Percentiles rank a stretch among this genome's conserved stretches.
Evolutionary conservation across 2,329 filamentous ascomycete genomes (phyloP).

Genomic region (Hysterium pulicare): DNA sequence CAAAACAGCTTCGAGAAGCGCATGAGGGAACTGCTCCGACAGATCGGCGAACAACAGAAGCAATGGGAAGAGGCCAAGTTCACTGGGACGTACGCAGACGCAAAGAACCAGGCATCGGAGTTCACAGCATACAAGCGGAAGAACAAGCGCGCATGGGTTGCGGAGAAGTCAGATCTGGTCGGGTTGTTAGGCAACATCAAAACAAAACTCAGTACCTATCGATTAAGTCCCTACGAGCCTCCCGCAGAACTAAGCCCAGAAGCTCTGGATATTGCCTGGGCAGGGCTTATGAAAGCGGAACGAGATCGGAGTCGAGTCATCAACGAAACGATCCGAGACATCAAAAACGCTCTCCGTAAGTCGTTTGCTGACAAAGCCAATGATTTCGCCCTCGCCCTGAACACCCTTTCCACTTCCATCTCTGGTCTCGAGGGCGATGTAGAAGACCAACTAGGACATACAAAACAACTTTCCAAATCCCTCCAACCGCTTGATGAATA

Average conservation of each 20-base stretch:
- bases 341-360: conserved; percentile 90
- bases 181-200: conserved; percentile 96
- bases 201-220: conserved; percentile 94
- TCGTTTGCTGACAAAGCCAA: conserved; percentile 98
- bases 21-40: conserved; percentile 76
- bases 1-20: conserved; percentile 91
- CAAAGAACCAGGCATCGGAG: conserved; percentile 77
- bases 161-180: conserved; percentile 92
- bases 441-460: conserved; percentile 88
- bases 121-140: conserved; percentile 90
- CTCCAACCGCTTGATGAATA: conserved; percentile 88
- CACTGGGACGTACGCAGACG: conserved; percentile 87
- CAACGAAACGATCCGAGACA: conserved; percentile 97
- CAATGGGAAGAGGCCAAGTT: conserved; percentile 78
- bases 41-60: conserved; percentile 69
- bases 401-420: conserved; percentile 90
- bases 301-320: conserved; percentile 88
- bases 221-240: conserved; percentile 84
- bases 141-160: conserved; percentile 92
- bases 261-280: conserved; percentile 79
- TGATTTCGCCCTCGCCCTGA: conserved; percentile 91
- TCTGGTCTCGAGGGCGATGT: conserved; percentile 97
- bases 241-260: conserved; percentile 80
- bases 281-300: conserved; percentile 73
- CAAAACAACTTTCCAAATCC: conserved; percentile 78